Evolutionary conservation across 192 early-diverging fungal species (phyloP), one percentile per base, ranked within the genome.

Genomic region (Backusella westeae): DNA sequence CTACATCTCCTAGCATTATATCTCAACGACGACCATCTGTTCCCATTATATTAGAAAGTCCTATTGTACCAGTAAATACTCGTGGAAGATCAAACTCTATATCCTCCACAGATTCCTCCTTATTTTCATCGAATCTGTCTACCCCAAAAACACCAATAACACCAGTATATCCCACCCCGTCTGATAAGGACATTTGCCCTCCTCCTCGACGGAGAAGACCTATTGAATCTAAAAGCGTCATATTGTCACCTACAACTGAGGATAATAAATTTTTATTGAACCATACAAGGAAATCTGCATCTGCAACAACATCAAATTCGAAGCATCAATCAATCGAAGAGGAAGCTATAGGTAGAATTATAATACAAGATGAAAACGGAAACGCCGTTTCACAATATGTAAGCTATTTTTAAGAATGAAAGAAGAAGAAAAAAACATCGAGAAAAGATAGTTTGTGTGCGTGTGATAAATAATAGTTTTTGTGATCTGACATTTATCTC

Each of bases 311-410:
- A 38, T 63, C 21, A 59, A 36, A 34, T 41, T 74, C 67, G 9
- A 69, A 34, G 17, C 73, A 32, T 23, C 44, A 75, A 15, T 34
- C 67, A 21, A 69, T 66, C 6, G 26, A 63, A 38, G 10, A 26
- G 52, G 59, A 26, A 53, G 69, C 32, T 67, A 69, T 46, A 41
- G 44, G 66, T 56, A 67, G 71, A 73, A 26, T 69, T 34, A 36
- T 69, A 29, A 23, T 73, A 42, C 34, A 77, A 59, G 52, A 69
- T 42, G 35, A 59, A 67, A 34, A 53, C 73, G 21, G 63, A 36
- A 32, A 26, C 77, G 52, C 78, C 9, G 78, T 81, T 56, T 73
- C 82, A 23, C 84, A 88, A 67, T 88, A 82, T 83, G 86, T 86
- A 82, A 80, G 78, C 46, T 21, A 26, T 23, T 44, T 46, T 41